phyloP scores from a whole-genome alignment of 2,329 filamentous ascomycete species.

The Orbilia oligospora region DNA sequence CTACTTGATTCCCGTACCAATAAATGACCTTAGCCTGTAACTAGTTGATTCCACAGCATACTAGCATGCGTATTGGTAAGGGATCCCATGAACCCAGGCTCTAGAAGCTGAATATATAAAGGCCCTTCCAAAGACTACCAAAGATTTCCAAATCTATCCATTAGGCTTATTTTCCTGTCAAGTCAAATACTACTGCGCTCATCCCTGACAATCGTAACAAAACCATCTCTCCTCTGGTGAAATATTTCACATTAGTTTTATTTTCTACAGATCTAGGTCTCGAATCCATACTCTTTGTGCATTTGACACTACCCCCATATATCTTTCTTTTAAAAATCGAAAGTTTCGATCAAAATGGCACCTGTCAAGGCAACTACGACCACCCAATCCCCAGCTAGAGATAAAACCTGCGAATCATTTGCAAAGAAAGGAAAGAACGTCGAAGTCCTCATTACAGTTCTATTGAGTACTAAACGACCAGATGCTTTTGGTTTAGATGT shows the following conservation, averaged over 20 bases:
- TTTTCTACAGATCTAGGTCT: too few relatives aligned
- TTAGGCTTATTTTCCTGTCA: background rate
- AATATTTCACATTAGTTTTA: too few relatives aligned
- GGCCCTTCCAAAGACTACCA: background rate
- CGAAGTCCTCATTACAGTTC: slow-evolving; percentile 46
- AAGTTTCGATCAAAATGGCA: slow-evolving; percentile 10
- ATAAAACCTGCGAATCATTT: slow-evolving; percentile 43
- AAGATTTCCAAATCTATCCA: background rate
- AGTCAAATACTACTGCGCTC: background rate
- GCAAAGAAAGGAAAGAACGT: slow-evolving; percentile 42
- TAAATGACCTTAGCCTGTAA: too few relatives aligned
- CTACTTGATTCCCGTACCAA: background rate
- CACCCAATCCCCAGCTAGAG: slow-evolving; percentile 14
- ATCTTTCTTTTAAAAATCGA: background rate
- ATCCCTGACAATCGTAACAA: background rate
- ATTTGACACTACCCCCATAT: background rate
- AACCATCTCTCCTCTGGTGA: too few relatives aligned
- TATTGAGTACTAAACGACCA: slow-evolving; percentile 39
- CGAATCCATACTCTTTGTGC: background rate
- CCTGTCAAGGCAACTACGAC: slow-evolving; percentile 7
- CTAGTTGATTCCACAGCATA: background rate
- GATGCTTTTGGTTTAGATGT: slow-evolving; percentile 53
- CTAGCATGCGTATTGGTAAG: background rate
- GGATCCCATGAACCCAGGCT: background rate
- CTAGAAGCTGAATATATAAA: slow-evolving; percentile 32